These are phyloP conservation scores for Thoreauomyces humboldtii DNA, from an alignment of 192 early-diverging fungal genomes.

Conservation along the genomic window DNA sequence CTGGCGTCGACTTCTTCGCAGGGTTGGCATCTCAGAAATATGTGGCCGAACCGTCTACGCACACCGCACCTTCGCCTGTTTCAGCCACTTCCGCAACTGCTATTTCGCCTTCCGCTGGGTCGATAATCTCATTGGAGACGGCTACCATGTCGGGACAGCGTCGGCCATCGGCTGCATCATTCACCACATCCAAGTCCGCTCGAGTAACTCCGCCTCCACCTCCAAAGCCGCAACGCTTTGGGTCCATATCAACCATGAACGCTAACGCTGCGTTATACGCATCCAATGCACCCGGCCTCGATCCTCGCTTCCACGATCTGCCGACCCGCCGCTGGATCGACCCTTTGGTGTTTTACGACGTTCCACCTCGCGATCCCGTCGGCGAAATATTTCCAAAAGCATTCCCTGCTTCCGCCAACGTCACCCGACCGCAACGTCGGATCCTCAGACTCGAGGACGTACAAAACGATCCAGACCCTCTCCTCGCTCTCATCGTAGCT, in stretches of 20 bases:
- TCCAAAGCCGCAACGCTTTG: not conserved
- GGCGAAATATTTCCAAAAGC: slow-evolving; percentile 34
- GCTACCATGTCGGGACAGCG: slow-evolving; percentile 16
- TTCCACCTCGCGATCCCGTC: slow-evolving; percentile 40
- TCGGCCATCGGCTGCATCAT: not conserved
- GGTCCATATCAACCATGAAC: not conserved
- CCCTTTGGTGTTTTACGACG: slow-evolving; percentile 34
- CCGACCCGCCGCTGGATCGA: slow-evolving; percentile 42
- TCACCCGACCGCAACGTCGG: slow-evolving; percentile 14
- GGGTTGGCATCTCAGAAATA: not conserved
- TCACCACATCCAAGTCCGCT: not conserved
- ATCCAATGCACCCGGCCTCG: slow-evolving; percentile 6
- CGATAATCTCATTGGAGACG: slow-evolving; percentile 23
- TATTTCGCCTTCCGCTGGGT: slow-evolving; percentile 3
- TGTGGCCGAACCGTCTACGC: not conserved
- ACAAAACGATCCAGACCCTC: slow-evolving; percentile 15
- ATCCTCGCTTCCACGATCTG: slow-evolving; percentile 6
- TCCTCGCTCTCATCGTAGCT: slow-evolving; percentile 22
- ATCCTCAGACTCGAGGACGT: slow-evolving; percentile 27
- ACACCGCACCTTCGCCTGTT: not conserved
- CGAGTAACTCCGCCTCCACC: slow-evolving; percentile 5
- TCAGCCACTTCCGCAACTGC: slow-evolving; percentile 2
- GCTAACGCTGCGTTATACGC: no score
- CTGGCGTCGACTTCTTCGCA: slow-evolving; percentile 14
- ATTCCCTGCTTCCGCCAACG: slow-evolving; percentile 20